A percentile compares a stretch with the other conserved stretches of the same genome.
Conservation (phyloP, 352 stramenopile genomes). For the Blastocystis sp. region DNA sequence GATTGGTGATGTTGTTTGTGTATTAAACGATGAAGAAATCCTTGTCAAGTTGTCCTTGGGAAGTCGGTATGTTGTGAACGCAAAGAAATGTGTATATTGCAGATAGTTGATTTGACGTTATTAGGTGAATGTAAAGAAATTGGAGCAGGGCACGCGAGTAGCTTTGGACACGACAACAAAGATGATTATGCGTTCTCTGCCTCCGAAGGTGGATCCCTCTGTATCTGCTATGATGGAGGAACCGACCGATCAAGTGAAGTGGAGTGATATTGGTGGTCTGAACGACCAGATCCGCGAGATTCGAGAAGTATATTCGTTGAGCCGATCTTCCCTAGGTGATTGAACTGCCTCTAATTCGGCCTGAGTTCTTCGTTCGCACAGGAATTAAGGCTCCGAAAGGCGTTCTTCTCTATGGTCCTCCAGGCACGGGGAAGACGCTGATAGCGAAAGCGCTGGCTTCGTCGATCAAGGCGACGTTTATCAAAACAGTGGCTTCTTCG, state of each 20-base stretch:
- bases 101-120: neutral
- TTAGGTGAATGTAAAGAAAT: constrained; percentile 69
- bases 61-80: constrained; percentile 53
- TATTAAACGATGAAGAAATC: constrained; percentile 59
- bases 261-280: constrained; percentile 92
- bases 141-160: constrained; percentile 92
- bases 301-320: constrained; percentile 68
- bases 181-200: constrained; percentile 97
- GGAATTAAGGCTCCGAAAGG: constrained; percentile 96
- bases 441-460: constrained; percentile 90
- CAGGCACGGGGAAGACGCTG: constrained; percentile 96
- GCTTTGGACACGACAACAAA: constrained; percentile 99
- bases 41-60: constrained; percentile 43
- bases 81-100: constrained; percentile 27
- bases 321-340: constrained; percentile 73
- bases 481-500: constrained; percentile 96
- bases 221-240: constrained; percentile 99
- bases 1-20: constrained; percentile 48
- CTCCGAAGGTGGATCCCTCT: constrained; percentile 93
- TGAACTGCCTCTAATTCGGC: constrained; percentile 96
- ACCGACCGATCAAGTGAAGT: constrained; percentile 89
- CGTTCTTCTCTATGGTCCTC: constrained; percentile 93
- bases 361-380: constrained; percentile 92
- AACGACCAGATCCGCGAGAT: constrained; percentile 97
- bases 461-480: constrained; percentile 98